Evolutionary conservation across 805 yeast genomes (phyloP), one percentile per base, ranked within the genome.

Genomic region (Candida nanaspora): DNA sequence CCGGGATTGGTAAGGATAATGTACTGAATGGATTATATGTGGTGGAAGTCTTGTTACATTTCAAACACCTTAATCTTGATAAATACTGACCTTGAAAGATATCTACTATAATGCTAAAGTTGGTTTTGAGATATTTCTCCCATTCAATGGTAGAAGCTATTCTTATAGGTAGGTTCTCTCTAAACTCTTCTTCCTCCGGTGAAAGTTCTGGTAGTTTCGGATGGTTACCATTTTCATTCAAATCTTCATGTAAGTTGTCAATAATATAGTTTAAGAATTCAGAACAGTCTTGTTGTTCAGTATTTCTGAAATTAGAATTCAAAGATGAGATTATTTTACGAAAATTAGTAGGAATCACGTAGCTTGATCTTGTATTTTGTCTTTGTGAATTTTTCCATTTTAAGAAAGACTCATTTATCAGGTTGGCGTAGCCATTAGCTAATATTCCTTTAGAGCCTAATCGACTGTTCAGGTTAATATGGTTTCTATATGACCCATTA

Each of bases 81-180:
- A 83, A 71, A 52, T 82, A 84, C 60, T 89, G 97, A 1, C 97
- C 98, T 56, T 86, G 95, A 57, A 86, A 86, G 39, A 78, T 72
- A 49, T 85, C 89, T 2, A 85, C 93, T 20, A 89, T 72, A 1
- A 81, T 70, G 31, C 96, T 86, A 47, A 82, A 80, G 55, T 89
- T 87, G 18, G 85, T 73, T 43, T 78, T 80, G 41, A 86, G 64
- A 56, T 87, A 87, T 42, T 94, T 66, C 53, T 86, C 95, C 98
- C 98, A 89, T 56, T 89, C 96, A 38, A 87, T 76, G 0, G 93
- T 76, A 0, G 95, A 80, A 0, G 95, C 96, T 21, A 84, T 67
- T 42, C 96, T 69, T 2, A 87, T 70, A 0, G 94, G 83, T 52
- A 86, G 61, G 22, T 62, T 61, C 55, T 89, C 98, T 34, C 96